Percentiles rank a stretch among this genome's conserved stretches.
phyloP scores from a whole-genome alignment of 768 basidiomycete genomes.

The Amanita pallidorosea region DNA sequence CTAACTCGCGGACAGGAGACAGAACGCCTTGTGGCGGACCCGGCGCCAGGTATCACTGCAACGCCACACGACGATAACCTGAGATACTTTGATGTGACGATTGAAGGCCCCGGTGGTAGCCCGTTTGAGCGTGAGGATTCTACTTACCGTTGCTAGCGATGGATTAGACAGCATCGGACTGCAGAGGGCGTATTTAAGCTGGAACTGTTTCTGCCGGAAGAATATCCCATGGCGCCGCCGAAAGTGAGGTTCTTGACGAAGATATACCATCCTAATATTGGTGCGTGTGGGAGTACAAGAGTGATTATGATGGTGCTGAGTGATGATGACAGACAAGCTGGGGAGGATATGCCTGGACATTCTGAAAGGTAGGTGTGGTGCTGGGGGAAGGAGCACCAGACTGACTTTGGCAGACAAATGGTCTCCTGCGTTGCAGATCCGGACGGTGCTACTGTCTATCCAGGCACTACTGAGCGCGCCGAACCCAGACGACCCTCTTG shows the following conservation, averaged over 20 bases:
- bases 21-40: constrained; percentile 90
- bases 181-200: constrained; percentile 87
- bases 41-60: constrained; percentile 96
- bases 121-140: constrained; percentile 68
- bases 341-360: constrained; percentile 98
- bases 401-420: constrained; percentile 68
- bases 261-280: constrained; percentile 99
- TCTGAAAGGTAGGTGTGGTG: constrained; percentile 61
- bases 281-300: constrained; percentile 34
- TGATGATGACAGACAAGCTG: constrained; percentile 70
- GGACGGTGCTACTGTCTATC: constrained; percentile 92
- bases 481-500: constrained; percentile 93
- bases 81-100: constrained; percentile 96
- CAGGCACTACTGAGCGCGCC: constrained; percentile 95
- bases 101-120: constrained; percentile 88
- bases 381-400: neutral
- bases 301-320: constrained; percentile 1
- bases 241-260: constrained; percentile 97
- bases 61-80: constrained; percentile 94
- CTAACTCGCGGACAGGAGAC: constrained; percentile 62
- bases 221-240: constrained; percentile 99
- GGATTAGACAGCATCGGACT: constrained; percentile 1
- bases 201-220: constrained; percentile 97
- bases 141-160: constrained; percentile 1
- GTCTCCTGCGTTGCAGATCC: constrained; percentile 97